Evolutionary conservation across 139 green algal genomes (phyloP), one percentile per base, ranked within the genome.

Genomic region (Chlorella sp.): DNA sequence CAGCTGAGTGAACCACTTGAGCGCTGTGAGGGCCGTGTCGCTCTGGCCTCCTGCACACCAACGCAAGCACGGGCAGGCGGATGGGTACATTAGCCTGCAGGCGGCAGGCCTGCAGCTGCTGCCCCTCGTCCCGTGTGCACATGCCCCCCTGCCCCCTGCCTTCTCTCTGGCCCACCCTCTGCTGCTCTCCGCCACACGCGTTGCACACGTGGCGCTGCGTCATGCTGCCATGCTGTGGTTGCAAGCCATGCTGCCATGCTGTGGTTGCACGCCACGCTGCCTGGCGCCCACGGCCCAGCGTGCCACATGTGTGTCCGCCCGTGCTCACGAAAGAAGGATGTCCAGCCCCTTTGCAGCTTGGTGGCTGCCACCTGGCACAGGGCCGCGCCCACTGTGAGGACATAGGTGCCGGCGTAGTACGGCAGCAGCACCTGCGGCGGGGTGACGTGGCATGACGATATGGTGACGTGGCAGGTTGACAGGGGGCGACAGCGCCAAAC

Each of bases 281-380:
- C 5, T 24, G 24, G 48, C 48, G 9, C 7, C 48, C 48, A 57
- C 9, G 9, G 9, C 9, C 7, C 48, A 57, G 48, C 48, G 5
- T 9, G 48, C 48, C 48, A 57, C 48, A 16, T 57, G 48, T 57
- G 48, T 57, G 48, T 16, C 48, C 48, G 48, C 48, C 9, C 5
- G 48, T 9, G 48, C 68, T 37, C 61, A 87, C 83, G 36, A 37
- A 64, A 87, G 22, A 87, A 64, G 2, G 75, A 39, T 5, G 30
- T 37, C 60, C 86, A 90, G 30, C 86, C 79, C 15, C 36, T 16
- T 48, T 86, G 77, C 26, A 80, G 68, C 42, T 69, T 86, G 24
- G 32, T 71, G 0, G 86, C 86, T 39, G 81, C 80, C 77, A 90
- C 81, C 66, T 90, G 87, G 19, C 66, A 76, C n/a, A 90, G n/a